Evolutionary conservation across 805 yeast species (phyloP).

Genomic region (Myxozyma melibiosi): DNA sequence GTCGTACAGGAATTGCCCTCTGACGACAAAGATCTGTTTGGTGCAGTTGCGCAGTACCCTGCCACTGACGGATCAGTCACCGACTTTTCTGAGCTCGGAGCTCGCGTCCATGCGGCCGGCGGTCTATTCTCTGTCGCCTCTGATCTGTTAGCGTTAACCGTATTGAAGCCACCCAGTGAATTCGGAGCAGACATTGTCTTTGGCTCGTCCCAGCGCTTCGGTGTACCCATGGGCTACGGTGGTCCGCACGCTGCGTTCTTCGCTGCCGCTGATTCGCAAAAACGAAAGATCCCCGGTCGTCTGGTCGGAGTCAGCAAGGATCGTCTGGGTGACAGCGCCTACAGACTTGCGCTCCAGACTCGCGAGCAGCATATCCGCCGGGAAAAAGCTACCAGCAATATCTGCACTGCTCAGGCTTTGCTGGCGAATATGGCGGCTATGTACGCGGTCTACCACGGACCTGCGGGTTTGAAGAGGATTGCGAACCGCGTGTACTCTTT

Average conservation of each 20-base stretch:
- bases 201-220: constrained; percentile 93
- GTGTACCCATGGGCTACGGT: constrained; percentile 97
- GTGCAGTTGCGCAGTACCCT: constrained; percentile 89
- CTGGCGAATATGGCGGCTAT: constrained; percentile 93
- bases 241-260: constrained; percentile 99
- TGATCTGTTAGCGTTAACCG: constrained; percentile 84
- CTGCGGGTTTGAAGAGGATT: constrained; percentile 76
- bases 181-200: constrained; percentile 92
- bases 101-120: constrained; percentile 66
- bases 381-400: constrained; percentile 96
- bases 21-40: constrained; percentile 55
- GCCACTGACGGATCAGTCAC: constrained; percentile 75
- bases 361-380: constrained; percentile 98
- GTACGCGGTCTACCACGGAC: constrained; percentile 96
- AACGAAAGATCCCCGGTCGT: constrained; percentile 95
- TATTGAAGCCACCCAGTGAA: constrained; percentile 78
- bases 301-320: constrained; percentile 92
- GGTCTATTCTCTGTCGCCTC: constrained; percentile 86
- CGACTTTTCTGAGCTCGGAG: constrained; percentile 59
- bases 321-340: constrained; percentile 84
- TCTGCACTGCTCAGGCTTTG: constrained; percentile 97
- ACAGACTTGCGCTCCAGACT: constrained; percentile 92
- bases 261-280: constrained; percentile 76
- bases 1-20: constrained; percentile 58
- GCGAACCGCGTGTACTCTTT: constrained; percentile 75